Base-by-base conservation (phyloP, 2,329 filamentous ascomycete species). In the Juglanconis juglandina region DNA sequence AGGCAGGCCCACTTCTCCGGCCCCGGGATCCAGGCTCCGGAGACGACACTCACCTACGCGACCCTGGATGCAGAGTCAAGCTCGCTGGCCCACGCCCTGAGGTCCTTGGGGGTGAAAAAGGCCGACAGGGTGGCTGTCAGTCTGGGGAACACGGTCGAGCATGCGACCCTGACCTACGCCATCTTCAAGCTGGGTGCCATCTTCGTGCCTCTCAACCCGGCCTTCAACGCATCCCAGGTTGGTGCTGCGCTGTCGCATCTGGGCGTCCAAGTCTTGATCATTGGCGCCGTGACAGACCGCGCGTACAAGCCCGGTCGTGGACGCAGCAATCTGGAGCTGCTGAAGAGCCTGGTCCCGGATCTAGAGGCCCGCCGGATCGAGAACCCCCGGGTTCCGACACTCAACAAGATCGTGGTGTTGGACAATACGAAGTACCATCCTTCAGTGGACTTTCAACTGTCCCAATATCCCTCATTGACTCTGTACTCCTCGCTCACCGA, bases 141-240 rank as follows among this genome's bases (percentile, higher is more conserved):
- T 62, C 77, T 97, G 55, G 94, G 94, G 14, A 98, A 96, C 74
- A 88, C 87, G 47, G 79, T 88, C 66, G 92, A 96, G 73, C 94
- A 91, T 71, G 91, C 91, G 3, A 87, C 88, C 53, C 82, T 95
- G 24, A 94, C 89, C 5, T 98, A 98, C 75, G 93, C 93, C 1
- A 74, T 95, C 58, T 96, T 94, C 79, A 98, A 98, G 75, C 82
- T 98, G 9, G 95, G 95, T n/a, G 94, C 91, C 32, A 85, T 98
- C 54, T 79, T 98, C 64, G 93, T 96, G n/a, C 95, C 94, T 0
- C 77, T 98, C 32, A 98, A 99, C 72, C 94, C 93, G 24, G 88
- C 86, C 1, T 98, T 98, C 79, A 96, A 92, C 66, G 81, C 85
- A 3, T 73, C 78, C 5, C 95, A 98, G 77, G 86, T 98, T 8